Base-by-base conservation (phyloP, 2,329 filamentous ascomycete species). In the Penicillium nordicum region DNA sequence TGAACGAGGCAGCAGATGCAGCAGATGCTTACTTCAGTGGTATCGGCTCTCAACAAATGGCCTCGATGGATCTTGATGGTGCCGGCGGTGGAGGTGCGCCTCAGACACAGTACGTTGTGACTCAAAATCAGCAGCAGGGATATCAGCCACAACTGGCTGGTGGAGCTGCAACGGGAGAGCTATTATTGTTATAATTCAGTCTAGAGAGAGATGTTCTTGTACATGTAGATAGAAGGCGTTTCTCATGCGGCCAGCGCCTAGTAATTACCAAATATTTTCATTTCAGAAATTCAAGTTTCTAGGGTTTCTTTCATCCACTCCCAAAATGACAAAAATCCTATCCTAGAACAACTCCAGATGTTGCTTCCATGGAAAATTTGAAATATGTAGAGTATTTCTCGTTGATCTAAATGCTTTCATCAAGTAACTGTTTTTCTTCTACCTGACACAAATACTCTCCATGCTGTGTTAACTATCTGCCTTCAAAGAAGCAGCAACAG, bases 1-100 rank as follows among this genome's bases (percentile, higher is more conserved):
- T 92, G 55, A 81, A 84, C 4, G 84, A 86, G 27, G 91, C 91
- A 1, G 86, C 95, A 36, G 89, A 82, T 67, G 92, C 94, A 53
- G 93, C 92, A 10, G 93, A 97, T 69, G 85, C 88, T 16, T 97
- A 96, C 75, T 97, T 97, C 74, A 87, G 89, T 16, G 88, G 86
- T 43, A 80, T 92, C n/a, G 86, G 87, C 1, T 84, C 78, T 57
- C 84, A 87, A 71, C 87, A 89, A 70, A 89, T 92, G 87, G 85
- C 84, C 5, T 82, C 84, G 16, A 84, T 92, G 83, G 81, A 82
- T 55, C 80, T 92, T 56, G 82, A 84, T 63, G 84, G 84, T 14
- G 88, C 87, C 69, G 85, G 85, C 21, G 85, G 84, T 47, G 81
- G 80, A 32, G 80, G 79, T 23, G 80, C 79, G 45, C 69, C 67